Evolutionary conservation across 108 stramenopile genomes (phyloP).

Genomic region (Fistulifera pelliculosa): DNA sequence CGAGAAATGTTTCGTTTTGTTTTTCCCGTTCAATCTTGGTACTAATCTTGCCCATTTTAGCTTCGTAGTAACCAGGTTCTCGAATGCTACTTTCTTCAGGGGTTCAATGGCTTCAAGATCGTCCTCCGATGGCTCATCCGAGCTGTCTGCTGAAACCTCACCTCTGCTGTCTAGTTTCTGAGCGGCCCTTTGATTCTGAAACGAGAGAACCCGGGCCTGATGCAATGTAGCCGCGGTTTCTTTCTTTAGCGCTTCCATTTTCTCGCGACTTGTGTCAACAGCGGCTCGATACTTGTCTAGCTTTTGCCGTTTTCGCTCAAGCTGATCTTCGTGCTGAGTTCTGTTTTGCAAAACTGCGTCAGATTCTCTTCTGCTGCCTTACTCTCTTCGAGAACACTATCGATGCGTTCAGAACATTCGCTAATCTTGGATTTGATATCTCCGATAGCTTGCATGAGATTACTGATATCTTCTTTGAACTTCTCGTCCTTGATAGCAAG

Average conservation of each 20-base stretch:
- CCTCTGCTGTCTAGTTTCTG: conserved; percentile 7
- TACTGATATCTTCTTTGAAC: conserved; percentile 31
- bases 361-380: conserved; percentile 40
- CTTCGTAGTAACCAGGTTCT: conserved; percentile 37
- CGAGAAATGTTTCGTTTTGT: conserved; percentile 42
- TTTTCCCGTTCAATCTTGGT: conserved; percentile 54
- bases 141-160: conserved; percentile 9
- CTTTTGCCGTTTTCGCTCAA: conserved; percentile 43
- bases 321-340: conserved; percentile 30
- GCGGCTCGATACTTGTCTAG: conserved; percentile 42
- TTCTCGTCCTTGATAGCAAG: conserved; percentile 26
- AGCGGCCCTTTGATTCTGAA: not conserved
- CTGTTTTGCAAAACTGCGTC: conserved; percentile 34
- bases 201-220: conserved; percentile 2
- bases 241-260: conserved; percentile 13
- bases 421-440: conserved; percentile 28
- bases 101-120: conserved; percentile 62
- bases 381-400: conserved; percentile 52
- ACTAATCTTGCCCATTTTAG: conserved; percentile 26
- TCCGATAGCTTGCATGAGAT: conserved; percentile 36
- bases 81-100: conserved; percentile 13
- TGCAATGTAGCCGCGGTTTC: conserved; percentile 11
- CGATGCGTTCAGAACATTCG: conserved; percentile 55
- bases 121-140: conserved; percentile 42
- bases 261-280: conserved; percentile 10